Conservation (phyloP, 2,329 filamentous ascomycete species). For the Rachicladosporium sp. region DNA sequence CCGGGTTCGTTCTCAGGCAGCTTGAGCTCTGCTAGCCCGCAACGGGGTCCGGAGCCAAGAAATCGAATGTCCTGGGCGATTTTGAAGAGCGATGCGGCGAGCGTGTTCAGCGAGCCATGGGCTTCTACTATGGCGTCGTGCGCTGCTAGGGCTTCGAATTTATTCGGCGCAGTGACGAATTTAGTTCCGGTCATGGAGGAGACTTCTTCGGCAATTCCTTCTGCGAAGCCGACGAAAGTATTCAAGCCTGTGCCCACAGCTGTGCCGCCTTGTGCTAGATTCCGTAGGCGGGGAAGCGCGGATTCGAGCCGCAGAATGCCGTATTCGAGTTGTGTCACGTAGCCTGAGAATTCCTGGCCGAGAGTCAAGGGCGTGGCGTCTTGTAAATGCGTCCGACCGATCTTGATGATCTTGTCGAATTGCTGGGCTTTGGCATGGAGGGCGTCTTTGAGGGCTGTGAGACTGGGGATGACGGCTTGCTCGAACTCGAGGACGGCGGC, state of each 20-base stretch:
- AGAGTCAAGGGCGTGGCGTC: constrained; percentile 93
- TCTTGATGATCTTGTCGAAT: constrained; percentile 96
- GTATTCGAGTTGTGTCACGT: constrained; percentile 86
- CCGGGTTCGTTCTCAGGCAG: constrained; percentile 97
- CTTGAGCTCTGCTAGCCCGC: constrained; percentile 83
- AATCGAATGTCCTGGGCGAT: constrained; percentile 97
- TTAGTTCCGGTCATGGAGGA: constrained; percentile 82
- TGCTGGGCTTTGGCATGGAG: constrained; percentile 80
- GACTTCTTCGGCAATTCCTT: constrained; percentile 83
- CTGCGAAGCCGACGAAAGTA: constrained; percentile 91
- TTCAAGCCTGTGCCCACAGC: constrained; percentile 96
- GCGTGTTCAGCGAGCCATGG: constrained; percentile 82
- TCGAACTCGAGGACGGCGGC: constrained; percentile 90
- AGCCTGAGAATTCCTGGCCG: constrained; percentile 95
- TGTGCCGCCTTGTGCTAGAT: constrained; percentile 88
- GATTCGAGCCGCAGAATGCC: constrained; percentile 78
- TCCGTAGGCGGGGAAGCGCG: constrained; percentile 68
- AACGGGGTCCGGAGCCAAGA: constrained; percentile 88
- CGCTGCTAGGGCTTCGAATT: constrained; percentile 92
- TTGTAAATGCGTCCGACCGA: constrained; percentile 92
- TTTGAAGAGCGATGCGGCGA: constrained; percentile 86
- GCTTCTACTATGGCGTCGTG: constrained; percentile 95
- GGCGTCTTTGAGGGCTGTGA: constrained; percentile 69
- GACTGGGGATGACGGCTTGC: constrained; percentile 67
- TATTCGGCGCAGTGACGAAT: constrained; percentile 96